Conservation (phyloP, 1,139 yeast genomes). For the Eremothecium cymbalariae region DNA sequence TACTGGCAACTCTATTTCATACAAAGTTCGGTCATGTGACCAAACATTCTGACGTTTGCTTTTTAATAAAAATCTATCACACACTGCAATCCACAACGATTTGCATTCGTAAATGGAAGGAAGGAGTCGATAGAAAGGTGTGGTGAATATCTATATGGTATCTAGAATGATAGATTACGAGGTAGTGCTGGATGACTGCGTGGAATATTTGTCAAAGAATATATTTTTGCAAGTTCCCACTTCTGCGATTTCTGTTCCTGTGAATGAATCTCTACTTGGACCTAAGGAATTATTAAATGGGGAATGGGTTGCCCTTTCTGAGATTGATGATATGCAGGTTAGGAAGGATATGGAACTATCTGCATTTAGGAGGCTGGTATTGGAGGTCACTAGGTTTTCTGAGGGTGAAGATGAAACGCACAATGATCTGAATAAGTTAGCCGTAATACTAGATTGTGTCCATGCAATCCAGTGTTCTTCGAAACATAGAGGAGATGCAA, state of each 20-base stretch:
- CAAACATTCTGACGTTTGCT: too few relatives aligned
- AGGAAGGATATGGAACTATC: conserved; percentile 3
- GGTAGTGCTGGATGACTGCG: conserved; percentile 3
- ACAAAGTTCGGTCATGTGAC: too few relatives aligned
- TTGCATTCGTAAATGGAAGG: too few relatives aligned
- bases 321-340: background rate
- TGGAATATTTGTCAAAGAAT: conserved; percentile 1
- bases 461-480: conserved; percentile 4
- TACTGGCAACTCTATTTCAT: too few relatives aligned
- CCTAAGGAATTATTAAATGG: conserved; percentile 1
- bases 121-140: too few relatives aligned
- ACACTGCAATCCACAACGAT: too few relatives aligned
- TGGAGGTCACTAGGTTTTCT: background rate
- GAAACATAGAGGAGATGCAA: background rate
- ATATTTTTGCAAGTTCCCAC: conserved; percentile 1
- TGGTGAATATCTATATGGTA: background rate
- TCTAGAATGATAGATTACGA: conserved; percentile 3
- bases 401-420: conserved; percentile 5
- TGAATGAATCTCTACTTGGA: background rate
- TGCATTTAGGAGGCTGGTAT: conserved; percentile 1
- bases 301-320: background rate
- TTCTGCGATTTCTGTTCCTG: background rate
- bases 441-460: conserved; percentile 10
- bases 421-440: background rate
- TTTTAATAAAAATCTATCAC: too few relatives aligned